Evolutionary conservation across 176 grass and related monocot genomes (phyloP), one percentile per base, ranked within the genome.

Genomic region (Chloris gayana): DNA sequence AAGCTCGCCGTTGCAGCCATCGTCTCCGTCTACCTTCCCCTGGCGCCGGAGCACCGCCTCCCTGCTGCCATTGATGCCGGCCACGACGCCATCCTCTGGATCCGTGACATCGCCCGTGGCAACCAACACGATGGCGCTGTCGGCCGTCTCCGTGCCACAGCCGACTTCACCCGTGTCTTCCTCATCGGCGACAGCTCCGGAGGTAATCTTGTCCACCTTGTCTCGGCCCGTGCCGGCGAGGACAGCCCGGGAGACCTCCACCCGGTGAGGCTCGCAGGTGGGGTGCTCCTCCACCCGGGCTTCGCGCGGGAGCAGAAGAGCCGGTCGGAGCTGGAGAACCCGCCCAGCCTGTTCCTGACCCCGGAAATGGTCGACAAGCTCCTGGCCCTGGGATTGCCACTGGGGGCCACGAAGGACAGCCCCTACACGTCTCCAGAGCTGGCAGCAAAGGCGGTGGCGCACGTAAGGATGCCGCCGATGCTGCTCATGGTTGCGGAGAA

Each of bases 101-200:
- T 87, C 17, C 76, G 80, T 0, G 90, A 89, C 12, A 26, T 94
- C 59, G 78, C 69, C 14, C 64, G 58, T 12, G 26, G n/a, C 24
- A 26, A 64, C 19, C n/a, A 22, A 45, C 39, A 8, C 10, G 26
- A 5, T 0, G 18, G 38, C 3, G 67, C 35, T 14, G 59, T 74
- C 11, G 39, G 7, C 70, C 82, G 51, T 0, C 83, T 93, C 61
- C 79, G 75, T n/a, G 21, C 50, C 31, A 46, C 72, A 12, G 75
- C 81, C 6, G 90, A 92, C 82, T 24, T 90, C 51, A 86, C 90
- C 34, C 74, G 93, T 18, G 85, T 96, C 46, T 96, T 92, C 81
- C 90, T 90, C 53, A 66, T 96, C 29, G 93, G 93, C 14, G 93
- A 92, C 86, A 96, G 93, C 93, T 96, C 93, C n/a, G 93, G 93